Percentiles rank a stretch among this genome's conserved stretches.
Evolutionary conservation across 208 protist genomes (phyloP).

Genomic region (Trypanosoma scelopori): DNA sequence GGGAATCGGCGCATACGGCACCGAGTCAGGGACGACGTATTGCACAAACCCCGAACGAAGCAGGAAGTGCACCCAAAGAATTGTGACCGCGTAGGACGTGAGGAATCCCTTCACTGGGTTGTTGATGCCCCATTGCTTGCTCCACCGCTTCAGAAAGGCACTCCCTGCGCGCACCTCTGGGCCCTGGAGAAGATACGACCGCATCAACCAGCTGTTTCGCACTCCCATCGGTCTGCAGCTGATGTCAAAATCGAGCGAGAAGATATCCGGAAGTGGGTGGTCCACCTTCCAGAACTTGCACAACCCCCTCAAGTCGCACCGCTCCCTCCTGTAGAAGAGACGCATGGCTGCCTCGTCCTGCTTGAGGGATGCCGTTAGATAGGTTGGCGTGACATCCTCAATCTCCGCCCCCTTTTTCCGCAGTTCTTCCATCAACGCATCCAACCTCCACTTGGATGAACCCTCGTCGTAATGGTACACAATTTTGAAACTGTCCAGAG

Average conservation of each 20-base stretch:
- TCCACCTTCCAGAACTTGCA: slow-evolving; percentile 36
- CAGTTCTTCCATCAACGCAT: not conserved
- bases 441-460: not conserved
- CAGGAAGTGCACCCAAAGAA: slow-evolving; percentile 82
- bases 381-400: not conserved
- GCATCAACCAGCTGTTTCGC: slow-evolving; percentile 84
- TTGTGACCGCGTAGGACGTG: slow-evolving; percentile 72
- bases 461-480: not conserved
- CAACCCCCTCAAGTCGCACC: slow-evolving; percentile 22
- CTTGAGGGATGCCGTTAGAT: slow-evolving; percentile 19
- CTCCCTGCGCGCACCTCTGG: slow-evolving; percentile 58
- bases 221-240: slow-evolving; percentile 62
- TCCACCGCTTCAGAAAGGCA: slow-evolving; percentile 81
- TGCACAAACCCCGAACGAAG: slow-evolving; percentile 28
- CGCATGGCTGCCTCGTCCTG: slow-evolving; percentile 35
- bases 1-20: slow-evolving; percentile 29
- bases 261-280: slow-evolving; percentile 55
- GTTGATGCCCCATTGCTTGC: slow-evolving; percentile 72
- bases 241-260: slow-evolving; percentile 82
- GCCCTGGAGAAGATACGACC: slow-evolving; percentile 53
- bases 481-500: not conserved
- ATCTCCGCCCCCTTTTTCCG: not conserved
- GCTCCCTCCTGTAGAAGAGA: slow-evolving; percentile 29
- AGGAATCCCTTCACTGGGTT: slow-evolving; percentile 72
- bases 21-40: slow-evolving; percentile 47